Evolutionary conservation across 2,329 filamentous ascomycete species (phyloP).

Genomic region (Claviceps humidiphila): DNA sequence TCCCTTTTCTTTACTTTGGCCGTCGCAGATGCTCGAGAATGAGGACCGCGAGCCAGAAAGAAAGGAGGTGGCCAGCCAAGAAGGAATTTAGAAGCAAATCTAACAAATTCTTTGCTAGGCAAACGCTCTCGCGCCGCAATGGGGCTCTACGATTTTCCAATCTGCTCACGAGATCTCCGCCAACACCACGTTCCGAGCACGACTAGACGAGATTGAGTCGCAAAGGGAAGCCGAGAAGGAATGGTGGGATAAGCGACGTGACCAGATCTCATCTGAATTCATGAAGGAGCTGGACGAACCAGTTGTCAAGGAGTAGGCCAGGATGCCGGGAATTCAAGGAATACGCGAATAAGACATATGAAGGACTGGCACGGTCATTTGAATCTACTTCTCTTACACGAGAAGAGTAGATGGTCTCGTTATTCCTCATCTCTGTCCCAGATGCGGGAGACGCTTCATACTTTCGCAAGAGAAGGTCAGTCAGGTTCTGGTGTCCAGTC

Average conservation of each 20-base stretch:
- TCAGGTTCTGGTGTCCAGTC: too few relatives aligned
- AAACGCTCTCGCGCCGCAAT: constrained; percentile 75
- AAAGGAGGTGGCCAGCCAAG: neutral
- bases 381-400: neutral
- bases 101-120: constrained; percentile 41
- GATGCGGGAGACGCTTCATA: too few relatives aligned
- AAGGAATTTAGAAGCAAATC: neutral
- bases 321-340: constrained; percentile 45
- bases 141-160: constrained; percentile 95
- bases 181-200: constrained; percentile 63
- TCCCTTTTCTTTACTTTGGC: neutral
- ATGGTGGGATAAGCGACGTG: constrained; percentile 83
- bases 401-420: neutral
- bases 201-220: constrained; percentile 60
- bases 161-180: constrained; percentile 91
- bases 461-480: too few relatives aligned
- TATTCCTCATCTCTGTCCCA: neutral
- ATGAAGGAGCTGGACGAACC: constrained; percentile 71
- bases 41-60: neutral
- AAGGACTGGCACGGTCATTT: too few relatives aligned
- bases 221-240: constrained; percentile 63
- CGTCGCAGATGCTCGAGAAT: neutral
- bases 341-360: constrained; percentile 6
- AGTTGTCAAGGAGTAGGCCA: constrained; percentile 20
- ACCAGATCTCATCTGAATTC: constrained; percentile 60